Percentiles rank a stretch among this genome's conserved stretches.
phyloP scores from a whole-genome alignment of 208 protist species.

The Cochliopodium minus region DNA sequence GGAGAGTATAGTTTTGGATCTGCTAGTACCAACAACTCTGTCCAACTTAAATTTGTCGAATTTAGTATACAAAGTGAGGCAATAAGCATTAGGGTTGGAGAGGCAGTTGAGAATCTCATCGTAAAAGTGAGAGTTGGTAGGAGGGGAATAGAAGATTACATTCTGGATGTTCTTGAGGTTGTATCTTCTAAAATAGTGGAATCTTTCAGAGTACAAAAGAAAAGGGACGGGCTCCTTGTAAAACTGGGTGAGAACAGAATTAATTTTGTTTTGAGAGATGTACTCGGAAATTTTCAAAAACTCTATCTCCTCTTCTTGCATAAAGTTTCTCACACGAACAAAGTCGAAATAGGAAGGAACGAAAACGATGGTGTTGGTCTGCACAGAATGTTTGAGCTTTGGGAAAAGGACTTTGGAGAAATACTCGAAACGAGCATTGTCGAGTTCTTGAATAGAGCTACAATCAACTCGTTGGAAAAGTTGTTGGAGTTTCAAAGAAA shows the following conservation, averaged over 20 bases:
- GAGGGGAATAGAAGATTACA: conserved; percentile 79
- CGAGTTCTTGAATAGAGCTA: conserved; percentile 28
- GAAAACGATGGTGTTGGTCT: conserved; percentile 59
- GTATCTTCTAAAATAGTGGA: conserved; percentile 83
- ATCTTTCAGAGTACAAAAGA: conserved; percentile 79
- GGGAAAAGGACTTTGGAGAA: conserved; percentile 63
- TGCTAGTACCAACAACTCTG: conserved; percentile 57
- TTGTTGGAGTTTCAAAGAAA: conserved; percentile 49
- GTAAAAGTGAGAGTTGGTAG: conserved; percentile 73
- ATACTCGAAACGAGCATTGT: conserved; percentile 66
- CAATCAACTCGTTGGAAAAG: conserved; percentile 60
- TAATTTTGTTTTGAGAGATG: conserved; percentile 50
- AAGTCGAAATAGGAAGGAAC: conserved; percentile 86
- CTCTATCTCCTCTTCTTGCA: conserved; percentile 65
- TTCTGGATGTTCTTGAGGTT: conserved; percentile 65
- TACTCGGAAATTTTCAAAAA: conserved; percentile 73
- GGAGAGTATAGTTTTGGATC: conserved; percentile 35
- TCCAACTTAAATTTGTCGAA: conserved; percentile 72
- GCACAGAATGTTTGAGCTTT: conserved; percentile 30
- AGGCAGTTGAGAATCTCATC: conserved; percentile 57
- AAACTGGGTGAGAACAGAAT: conserved; percentile 54
- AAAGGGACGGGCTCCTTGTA: conserved; percentile 46
- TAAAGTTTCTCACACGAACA: conserved; percentile 74
- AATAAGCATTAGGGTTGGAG: conserved; percentile 47
- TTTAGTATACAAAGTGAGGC: conserved; percentile 61